A percentile compares a stretch with the other conserved stretches of the same genome.
phyloP scores from a whole-genome alignment of 2,329 filamentous ascomycete species.

The Cercospora sp. region DNA sequence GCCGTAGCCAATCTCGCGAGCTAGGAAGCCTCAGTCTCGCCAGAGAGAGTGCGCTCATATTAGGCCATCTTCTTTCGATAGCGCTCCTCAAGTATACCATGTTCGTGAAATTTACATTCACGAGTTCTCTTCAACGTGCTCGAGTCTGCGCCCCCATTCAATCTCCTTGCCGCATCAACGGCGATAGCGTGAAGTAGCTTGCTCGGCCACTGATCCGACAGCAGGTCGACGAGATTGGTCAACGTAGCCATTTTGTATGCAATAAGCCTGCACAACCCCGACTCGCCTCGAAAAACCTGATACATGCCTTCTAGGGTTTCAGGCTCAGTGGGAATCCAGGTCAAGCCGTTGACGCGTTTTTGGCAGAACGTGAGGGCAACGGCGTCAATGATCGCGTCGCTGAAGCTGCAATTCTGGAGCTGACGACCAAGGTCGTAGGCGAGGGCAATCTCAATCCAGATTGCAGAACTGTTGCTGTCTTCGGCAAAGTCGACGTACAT shows the following conservation, averaged over 20 bases:
- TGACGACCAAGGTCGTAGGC: background rate
- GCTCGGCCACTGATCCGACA: background rate
- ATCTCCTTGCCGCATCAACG: background rate
- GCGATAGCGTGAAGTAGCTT: background rate
- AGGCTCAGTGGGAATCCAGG: background rate
- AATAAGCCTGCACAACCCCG: background rate
- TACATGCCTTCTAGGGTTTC: background rate
- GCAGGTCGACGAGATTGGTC: background rate
- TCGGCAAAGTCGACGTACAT: background rate
- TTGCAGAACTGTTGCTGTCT: background rate
- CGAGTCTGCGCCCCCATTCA: background rate
- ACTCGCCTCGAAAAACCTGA: background rate
- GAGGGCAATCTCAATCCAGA: background rate
- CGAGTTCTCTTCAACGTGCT: background rate
- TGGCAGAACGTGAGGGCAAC: background rate
- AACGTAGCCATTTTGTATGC: background rate
- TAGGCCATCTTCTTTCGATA: background rate
- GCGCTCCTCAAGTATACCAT: background rate
- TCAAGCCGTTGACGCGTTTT: background rate
- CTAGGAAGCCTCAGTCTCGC: background rate
- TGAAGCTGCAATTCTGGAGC: background rate
- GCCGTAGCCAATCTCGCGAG: too few species aligned
- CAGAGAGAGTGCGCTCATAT: background rate
- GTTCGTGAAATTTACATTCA: background rate
- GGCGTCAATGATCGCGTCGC: background rate